Conservation (phyloP, 352 stramenopile species). For the Phytophthora macrochlamydospora region DNA sequence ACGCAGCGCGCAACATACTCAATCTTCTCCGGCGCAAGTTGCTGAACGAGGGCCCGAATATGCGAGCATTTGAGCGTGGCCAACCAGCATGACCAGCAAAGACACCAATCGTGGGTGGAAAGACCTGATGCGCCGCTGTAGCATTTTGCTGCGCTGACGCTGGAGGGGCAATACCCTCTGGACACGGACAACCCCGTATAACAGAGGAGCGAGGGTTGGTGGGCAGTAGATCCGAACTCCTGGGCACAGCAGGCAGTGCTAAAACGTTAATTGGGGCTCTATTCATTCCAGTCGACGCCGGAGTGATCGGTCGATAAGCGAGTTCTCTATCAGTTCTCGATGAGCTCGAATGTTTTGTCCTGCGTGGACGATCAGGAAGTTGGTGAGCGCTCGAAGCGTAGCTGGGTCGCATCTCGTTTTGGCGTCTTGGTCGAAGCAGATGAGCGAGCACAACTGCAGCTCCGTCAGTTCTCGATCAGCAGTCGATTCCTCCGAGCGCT, state of each 20-base stretch:
- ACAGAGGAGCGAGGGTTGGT: no score
- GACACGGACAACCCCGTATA: no score
- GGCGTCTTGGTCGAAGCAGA: conserved; percentile 32
- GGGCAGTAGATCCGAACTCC: no score
- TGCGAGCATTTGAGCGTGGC: neutral
- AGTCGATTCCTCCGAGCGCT: conserved; percentile 23
- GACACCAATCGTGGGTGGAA: neutral
- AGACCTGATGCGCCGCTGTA: neutral
- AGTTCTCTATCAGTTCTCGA: conserved; percentile 10
- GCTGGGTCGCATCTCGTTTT: conserved; percentile 4
- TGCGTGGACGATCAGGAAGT: conserved; percentile 34
- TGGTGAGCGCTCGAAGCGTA: conserved; percentile 26
- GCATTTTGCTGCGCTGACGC: neutral
- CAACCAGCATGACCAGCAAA: conserved; percentile 6
- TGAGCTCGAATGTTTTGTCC: conserved; percentile 27
- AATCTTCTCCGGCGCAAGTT: neutral
- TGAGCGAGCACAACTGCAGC: conserved; percentile 44
- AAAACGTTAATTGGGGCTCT: no score
- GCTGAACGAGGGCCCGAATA: neutral
- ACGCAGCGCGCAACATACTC: neutral
- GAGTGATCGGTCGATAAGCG: conserved; percentile 25
- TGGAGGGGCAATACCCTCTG: neutral
- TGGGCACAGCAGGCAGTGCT: no score
- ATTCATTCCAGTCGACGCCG: neutral
- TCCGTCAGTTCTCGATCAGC: conserved; percentile 25